These are phyloP conservation scores for Apiospora saccharicola DNA, from an alignment of 2,329 filamentous ascomycete genomes.

Conservation along the genomic window DNA sequence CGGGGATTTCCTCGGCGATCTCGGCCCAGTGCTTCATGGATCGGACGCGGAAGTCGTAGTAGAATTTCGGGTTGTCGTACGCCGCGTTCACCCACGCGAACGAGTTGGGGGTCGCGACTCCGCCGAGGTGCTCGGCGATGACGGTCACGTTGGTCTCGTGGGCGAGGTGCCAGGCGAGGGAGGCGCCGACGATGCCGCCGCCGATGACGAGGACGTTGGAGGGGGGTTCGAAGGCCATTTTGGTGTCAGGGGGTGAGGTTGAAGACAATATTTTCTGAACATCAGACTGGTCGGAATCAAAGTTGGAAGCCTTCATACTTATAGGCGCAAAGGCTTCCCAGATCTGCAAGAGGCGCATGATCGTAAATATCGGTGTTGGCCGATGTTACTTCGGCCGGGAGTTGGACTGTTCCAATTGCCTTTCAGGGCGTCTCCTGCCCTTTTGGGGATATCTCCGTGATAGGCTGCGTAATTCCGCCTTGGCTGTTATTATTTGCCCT, in stretches of 20 bases:
- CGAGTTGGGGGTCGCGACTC: slow-evolving; percentile 41
- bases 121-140: slow-evolving; percentile 39
- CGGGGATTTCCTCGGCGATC: slow-evolving; percentile 33
- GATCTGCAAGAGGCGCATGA: neutral
- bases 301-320: neutral
- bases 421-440: neutral
- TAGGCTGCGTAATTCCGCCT: neutral
- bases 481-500: neutral
- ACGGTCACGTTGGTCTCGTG: slow-evolving; percentile 37
- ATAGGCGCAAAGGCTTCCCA: neutral
- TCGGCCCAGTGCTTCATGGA: slow-evolving; percentile 40
- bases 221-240: slow-evolving; percentile 10
- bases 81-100: slow-evolving; percentile 45
- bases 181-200: slow-evolving; percentile 41
- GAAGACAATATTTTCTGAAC: too few relatives aligned
- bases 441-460: neutral
- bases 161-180: slow-evolving; percentile 42
- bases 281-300: too few relatives aligned
- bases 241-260: neutral
- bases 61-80: slow-evolving; percentile 36
- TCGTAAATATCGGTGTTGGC: neutral
- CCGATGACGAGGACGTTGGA: slow-evolving; percentile 36
- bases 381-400: neutral
- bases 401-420: neutral
- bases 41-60: slow-evolving; percentile 40